Evolutionary conservation across 2,329 filamentous ascomycete genomes (phyloP), one percentile per base, ranked within the genome.

Genomic region (Fusarium algeriense): DNA sequence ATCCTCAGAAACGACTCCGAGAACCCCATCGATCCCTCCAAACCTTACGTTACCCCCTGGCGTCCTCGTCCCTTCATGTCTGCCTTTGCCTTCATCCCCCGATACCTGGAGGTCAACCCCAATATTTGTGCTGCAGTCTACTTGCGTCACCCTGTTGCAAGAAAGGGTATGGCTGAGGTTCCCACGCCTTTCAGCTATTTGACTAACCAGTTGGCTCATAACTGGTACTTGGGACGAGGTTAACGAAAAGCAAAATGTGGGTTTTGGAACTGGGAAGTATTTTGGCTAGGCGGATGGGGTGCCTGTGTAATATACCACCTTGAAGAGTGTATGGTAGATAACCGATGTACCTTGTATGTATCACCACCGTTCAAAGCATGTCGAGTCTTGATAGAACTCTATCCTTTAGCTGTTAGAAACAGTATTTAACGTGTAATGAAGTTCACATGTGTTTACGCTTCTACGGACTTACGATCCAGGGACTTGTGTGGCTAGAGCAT

Each of bases 51-150:
- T 7, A 98, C 95, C 3, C 96, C 96, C 15, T 99, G 96, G 96
- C 84, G 87, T 71, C 96, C 96, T 15, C 88, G 94, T 60, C 88
- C 92, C 56, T 98, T 89, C 82, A 97, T 99, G 93, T 87, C 89
- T 55, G 91, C 95, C 1, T 99, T 99, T 82, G 94, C 95, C 28
- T 98, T 97, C 82, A 94, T 99, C 74, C 96, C 96, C 14, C 87
- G 93, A 58, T 99, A 98, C 81, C 89, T 99, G 67, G 97, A 99
- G 84, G 96, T 99, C 75, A 98, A 98, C 85, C 96, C 97, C 81
- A 97, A 95, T 78, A 92, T 98, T 76, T 99, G 96, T 82, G 92
- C 95, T 2, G 96, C 96, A 14, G 94, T 99, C 43, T 99, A 99
- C 81, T 84, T 99, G 69, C 89, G 96, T 63, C 95, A 99, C 84